These are phyloP conservation scores for Leccinum rimulosum DNA, from an alignment of 768 basidiomycete species.

Conservation along the genomic window DNA sequence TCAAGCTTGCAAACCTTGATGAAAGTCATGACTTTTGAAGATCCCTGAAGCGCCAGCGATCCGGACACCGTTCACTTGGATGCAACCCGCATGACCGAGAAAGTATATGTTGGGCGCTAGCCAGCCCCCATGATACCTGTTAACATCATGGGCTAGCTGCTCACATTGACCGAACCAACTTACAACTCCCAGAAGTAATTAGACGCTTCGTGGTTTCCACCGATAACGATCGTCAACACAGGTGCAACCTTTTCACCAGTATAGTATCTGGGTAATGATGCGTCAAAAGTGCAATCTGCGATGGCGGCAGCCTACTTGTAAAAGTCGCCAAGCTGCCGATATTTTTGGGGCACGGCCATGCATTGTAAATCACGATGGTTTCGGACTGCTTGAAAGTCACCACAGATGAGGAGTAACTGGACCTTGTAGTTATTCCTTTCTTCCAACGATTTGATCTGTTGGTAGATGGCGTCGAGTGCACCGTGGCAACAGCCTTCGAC, in stretches of 20 bases:
- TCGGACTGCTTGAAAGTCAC: slow-evolving; percentile 93
- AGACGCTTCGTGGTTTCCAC: slow-evolving; percentile 96
- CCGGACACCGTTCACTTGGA: slow-evolving; percentile 82
- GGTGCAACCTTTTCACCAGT: slow-evolving; percentile 80
- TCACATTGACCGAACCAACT: slow-evolving; percentile 28
- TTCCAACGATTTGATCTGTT: slow-evolving; percentile 64
- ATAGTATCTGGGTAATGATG: slow-evolving; percentile 65
- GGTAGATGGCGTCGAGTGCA: slow-evolving; percentile 84
- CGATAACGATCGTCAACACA: slow-evolving; percentile 88
- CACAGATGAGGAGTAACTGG: slow-evolving; percentile 88
- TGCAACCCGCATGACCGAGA: slow-evolving; percentile 86
- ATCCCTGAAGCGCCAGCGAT: slow-evolving; percentile 94
- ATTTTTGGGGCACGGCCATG: slow-evolving; percentile 91
- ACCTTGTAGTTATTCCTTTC: slow-evolving; percentile 59
- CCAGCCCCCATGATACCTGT: slow-evolving; percentile 95
- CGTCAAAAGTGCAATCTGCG: neutral
- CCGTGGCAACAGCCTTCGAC: slow-evolving; percentile 97
- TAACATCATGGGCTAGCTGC: slow-evolving; percentile 5
- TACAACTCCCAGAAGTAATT: slow-evolving; percentile 97
- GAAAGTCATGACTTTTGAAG: slow-evolving; percentile 76
- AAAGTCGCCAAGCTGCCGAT: slow-evolving; percentile 80
- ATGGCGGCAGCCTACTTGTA: slow-evolving; percentile 50
- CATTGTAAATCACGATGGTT: slow-evolving; percentile 82
- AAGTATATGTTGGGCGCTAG: slow-evolving; percentile 96
- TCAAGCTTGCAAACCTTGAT: slow-evolving; percentile 44